phyloP scores from a whole-genome alignment of 306 rosid species.

The Rubus idaeus region DNA sequence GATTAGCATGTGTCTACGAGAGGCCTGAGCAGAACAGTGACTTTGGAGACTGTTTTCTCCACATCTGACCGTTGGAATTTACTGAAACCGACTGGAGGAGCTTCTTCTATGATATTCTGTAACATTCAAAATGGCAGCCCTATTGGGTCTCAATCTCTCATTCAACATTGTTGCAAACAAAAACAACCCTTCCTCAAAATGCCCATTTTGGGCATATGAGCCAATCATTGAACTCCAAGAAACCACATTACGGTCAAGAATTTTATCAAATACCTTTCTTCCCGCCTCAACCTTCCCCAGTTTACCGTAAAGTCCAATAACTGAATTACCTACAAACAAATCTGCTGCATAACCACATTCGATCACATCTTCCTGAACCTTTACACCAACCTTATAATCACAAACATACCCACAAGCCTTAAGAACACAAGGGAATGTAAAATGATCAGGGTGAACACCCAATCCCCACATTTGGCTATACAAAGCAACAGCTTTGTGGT shows the following conservation, averaged over 20 bases:
- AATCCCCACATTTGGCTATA: conserved; percentile 32
- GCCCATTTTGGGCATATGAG: conserved; percentile 28
- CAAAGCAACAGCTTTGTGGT: conserved; percentile 25
- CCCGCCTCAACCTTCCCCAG: conserved; percentile 32
- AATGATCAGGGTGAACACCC: conserved; percentile 32
- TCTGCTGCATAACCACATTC: conserved; percentile 24
- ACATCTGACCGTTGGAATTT: too few relatives aligned
- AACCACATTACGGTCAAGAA: conserved; percentile 33
- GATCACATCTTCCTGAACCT: conserved; percentile 31
- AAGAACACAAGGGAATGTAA: conserved; percentile 41
- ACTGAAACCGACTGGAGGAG: too few relatives aligned
- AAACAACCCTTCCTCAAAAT: conserved; percentile 14
- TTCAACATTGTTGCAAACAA: conserved; percentile 36
- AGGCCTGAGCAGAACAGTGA: too few relatives aligned
- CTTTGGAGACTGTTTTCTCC: too few relatives aligned
- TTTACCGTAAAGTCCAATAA: conserved; percentile 38
- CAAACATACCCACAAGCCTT: conserved; percentile 37
- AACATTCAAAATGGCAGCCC: conserved; percentile 39
- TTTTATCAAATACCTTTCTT: conserved; percentile 32
- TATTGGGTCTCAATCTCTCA: conserved; percentile 27
- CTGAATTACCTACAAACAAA: conserved; percentile 38
- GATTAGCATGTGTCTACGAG: too few relatives aligned
- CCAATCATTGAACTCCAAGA: conserved; percentile 53
- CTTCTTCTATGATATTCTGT: too few relatives aligned
- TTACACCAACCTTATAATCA: conserved; percentile 18